These are phyloP conservation scores for Hypoxylon lienhwacheense DNA, from an alignment of 495 filamentous ascomycete genomes.

Conservation along the genomic window DNA sequence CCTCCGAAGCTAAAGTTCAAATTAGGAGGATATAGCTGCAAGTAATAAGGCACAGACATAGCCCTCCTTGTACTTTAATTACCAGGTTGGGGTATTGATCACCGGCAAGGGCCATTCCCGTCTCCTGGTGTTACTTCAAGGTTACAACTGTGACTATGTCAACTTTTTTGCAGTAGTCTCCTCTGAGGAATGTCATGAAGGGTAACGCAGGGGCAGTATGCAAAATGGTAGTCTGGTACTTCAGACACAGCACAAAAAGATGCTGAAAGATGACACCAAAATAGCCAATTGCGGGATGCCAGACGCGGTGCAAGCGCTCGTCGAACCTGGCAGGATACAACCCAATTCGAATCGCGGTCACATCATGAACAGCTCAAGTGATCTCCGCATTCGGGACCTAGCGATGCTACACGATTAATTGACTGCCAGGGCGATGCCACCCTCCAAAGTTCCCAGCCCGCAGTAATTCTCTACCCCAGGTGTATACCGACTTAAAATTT, in stretches of 20 bases:
- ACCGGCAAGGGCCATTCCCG: slow-evolving; percentile 24
- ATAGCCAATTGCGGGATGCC: slow-evolving; percentile 26
- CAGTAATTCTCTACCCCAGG: slow-evolving; percentile 19
- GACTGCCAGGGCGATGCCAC: slow-evolving; percentile 33
- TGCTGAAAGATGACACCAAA: slow-evolving; percentile 7
- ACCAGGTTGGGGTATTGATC: slow-evolving; percentile 26
- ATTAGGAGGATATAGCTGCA: slow-evolving; percentile 12
- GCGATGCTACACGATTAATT: slow-evolving; percentile 35
- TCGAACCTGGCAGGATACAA: slow-evolving; percentile 9
- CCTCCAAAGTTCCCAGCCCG: slow-evolving; percentile 14
- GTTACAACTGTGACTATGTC: slow-evolving; percentile 31
- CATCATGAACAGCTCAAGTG: slow-evolving; percentile 36
- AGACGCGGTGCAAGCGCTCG: slow-evolving; percentile 15
- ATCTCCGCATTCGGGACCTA: slow-evolving; percentile 37
- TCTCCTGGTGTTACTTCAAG: slow-evolving; percentile 19
- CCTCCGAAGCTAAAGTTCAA: slow-evolving; percentile 3
- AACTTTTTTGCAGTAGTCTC: slow-evolving; percentile 28
- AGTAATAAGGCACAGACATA: slow-evolving; percentile 19
- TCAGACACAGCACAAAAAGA: slow-evolving; percentile 20
- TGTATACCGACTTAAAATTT: slow-evolving; percentile 6
- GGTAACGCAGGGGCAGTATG: slow-evolving; percentile 24
- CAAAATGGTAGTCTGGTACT: slow-evolving; percentile 6
- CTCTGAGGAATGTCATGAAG: slow-evolving; percentile 5
- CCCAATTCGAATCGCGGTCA: slow-evolving; percentile 24
- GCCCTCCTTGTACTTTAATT: slow-evolving; percentile 26